Evolutionary conservation across 108 stramenopile genomes (phyloP).

Genomic region (Fistulifera pelliculosa): DNA sequence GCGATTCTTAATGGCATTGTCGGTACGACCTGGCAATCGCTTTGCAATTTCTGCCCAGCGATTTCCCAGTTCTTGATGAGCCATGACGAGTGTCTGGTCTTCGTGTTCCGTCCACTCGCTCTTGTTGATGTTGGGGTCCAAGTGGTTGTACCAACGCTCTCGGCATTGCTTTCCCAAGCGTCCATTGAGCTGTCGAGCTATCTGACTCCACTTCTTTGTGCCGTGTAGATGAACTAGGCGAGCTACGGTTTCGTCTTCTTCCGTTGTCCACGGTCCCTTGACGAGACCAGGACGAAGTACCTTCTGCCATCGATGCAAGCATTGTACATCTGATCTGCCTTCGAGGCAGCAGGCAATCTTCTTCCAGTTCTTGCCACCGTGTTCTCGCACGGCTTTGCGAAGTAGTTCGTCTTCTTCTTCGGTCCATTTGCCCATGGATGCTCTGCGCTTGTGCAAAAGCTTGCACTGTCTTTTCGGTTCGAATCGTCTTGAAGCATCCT

Average conservation of each 20-base stretch:
- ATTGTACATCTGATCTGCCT: slow-evolving; percentile 90
- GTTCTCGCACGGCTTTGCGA: slow-evolving; percentile 74
- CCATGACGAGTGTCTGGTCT: slow-evolving; percentile 68
- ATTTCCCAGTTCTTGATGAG: slow-evolving; percentile 79
- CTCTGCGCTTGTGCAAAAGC: slow-evolving; percentile 59
- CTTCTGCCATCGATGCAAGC: slow-evolving; percentile 99
- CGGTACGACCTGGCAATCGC: slow-evolving; percentile 86
- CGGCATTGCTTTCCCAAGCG: slow-evolving; percentile 97
- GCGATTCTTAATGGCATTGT: slow-evolving; percentile 98
- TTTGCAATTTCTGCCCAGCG: slow-evolving; percentile 96
- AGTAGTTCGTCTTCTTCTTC: slow-evolving; percentile 68
- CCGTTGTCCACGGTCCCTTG: slow-evolving; percentile 96
- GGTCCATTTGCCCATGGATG: slow-evolving; percentile 85
- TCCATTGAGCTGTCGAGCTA: slow-evolving; percentile 87
- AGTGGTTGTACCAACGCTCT: slow-evolving; percentile 98
- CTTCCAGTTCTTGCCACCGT: slow-evolving; percentile 95
- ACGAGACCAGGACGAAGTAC: slow-evolving; percentile 94
- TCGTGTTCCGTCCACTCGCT: slow-evolving; percentile 90
- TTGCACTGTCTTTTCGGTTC: no score
- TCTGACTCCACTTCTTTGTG: slow-evolving; percentile 87
- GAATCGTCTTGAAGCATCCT: no score
- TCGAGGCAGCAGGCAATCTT: slow-evolving; percentile 73
- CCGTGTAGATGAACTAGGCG: slow-evolving; percentile 68
- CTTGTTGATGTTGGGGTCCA: slow-evolving; percentile 94
- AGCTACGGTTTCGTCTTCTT: slow-evolving; percentile 84